Conservation (phyloP, 108 stramenopile genomes). For the Nannochloropsis salina region DNA sequence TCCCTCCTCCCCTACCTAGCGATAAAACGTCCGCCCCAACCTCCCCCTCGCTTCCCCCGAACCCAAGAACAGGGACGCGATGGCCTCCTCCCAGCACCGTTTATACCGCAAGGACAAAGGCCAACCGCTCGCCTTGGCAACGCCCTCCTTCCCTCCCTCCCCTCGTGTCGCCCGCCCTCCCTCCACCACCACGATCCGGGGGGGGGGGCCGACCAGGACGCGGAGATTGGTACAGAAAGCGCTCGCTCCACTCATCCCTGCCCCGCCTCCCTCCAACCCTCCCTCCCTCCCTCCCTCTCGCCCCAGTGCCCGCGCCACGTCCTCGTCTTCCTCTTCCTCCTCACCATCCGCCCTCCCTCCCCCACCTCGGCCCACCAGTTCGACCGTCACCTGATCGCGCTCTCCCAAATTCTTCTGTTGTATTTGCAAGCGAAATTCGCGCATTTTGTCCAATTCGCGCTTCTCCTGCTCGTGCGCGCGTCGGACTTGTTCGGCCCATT, state of each 20-base stretch:
- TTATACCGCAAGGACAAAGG: not conserved
- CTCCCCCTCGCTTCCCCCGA: not conserved
- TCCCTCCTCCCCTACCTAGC: not conserved
- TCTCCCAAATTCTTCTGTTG: not conserved
- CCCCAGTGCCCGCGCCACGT: not conserved
- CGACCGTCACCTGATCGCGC: not conserved
- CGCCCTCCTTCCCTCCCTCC: not conserved
- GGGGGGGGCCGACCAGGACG: not conserved
- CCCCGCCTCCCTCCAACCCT: not conserved
- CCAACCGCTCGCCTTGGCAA: conserved; percentile 1
- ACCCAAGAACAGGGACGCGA: not conserved
- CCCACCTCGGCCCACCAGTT: not conserved
- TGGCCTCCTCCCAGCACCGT: conserved; percentile 15
- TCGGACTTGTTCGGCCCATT: not conserved
- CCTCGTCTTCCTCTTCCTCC: not conserved
- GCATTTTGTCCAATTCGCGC: not conserved
- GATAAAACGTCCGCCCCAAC: no score
- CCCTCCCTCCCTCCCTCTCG: not conserved
- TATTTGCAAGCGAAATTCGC: not conserved
- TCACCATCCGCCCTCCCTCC: not conserved
- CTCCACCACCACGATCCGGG: no score
- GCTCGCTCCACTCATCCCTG: not conserved
- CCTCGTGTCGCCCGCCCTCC: not conserved
- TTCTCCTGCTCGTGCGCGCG: not conserved
- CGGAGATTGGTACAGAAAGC: not conserved